These are phyloP conservation scores for Daldinia vernicosa DNA, from an alignment of 495 filamentous ascomycete genomes.

Conservation along the genomic window DNA sequence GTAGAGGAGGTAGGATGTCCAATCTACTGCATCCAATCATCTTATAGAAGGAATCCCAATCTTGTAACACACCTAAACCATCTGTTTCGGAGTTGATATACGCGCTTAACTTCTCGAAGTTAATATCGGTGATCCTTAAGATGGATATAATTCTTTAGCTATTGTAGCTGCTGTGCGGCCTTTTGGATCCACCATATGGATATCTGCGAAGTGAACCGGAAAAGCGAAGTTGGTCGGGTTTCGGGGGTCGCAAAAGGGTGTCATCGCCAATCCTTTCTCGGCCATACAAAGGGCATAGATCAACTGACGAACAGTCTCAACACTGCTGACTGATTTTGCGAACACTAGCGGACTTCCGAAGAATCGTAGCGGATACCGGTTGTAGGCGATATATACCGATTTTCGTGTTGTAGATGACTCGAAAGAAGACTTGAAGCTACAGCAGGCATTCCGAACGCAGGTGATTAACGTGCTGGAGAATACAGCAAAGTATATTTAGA, in stretches of 20 bases:
- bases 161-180: too few species aligned
- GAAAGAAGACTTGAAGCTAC: slow-evolving; percentile 48
- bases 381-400: slow-evolving; percentile 33
- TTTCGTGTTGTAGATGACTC: slow-evolving; percentile 44
- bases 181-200: too few species aligned
- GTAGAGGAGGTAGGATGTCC: too few species aligned
- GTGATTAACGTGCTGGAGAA: slow-evolving; percentile 47
- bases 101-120: too few species aligned
- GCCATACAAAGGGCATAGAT: not conserved
- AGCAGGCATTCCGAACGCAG: slow-evolving; percentile 45
- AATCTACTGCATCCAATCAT: too few species aligned
- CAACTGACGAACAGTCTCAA: slow-evolving; percentile 21
- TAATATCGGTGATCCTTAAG: too few species aligned
- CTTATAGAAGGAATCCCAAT: too few species aligned
- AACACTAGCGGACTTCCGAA: slow-evolving; percentile 43
- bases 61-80: too few species aligned
- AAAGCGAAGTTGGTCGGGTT: not conserved
- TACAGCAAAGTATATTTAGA: slow-evolving; percentile 20
- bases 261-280: not conserved
- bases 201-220: not conserved
- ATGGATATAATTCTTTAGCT: too few species aligned
- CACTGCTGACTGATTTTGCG: slow-evolving; percentile 34
- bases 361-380: slow-evolving; percentile 45
- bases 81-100: too few species aligned
- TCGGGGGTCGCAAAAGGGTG: not conserved